Percentiles rank a stretch among this genome's conserved stretches.
Conservation (phyloP, 768 basidiomycete genomes). For the Naganishia onofrii region DNA sequence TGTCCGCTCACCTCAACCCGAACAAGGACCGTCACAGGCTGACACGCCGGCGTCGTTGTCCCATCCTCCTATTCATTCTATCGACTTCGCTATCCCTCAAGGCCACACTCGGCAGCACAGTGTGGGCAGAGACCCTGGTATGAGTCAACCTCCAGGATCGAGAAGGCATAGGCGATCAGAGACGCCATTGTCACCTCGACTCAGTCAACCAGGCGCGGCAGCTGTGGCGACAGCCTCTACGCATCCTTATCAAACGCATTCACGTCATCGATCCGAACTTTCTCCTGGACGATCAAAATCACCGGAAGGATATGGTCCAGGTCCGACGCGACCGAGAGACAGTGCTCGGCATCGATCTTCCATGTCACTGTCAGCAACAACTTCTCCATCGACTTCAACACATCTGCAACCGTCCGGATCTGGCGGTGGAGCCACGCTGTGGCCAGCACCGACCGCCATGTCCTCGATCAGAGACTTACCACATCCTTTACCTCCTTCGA, state of each 20-base stretch:
- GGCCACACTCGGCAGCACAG: neutral
- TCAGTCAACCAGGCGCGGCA: constrained; percentile 22
- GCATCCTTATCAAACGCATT: constrained; percentile 17
- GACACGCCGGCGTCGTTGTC: neutral
- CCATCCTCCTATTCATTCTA: neutral
- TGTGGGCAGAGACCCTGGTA: neutral
- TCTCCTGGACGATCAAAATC: constrained; percentile 12
- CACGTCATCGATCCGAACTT: constrained; percentile 20
- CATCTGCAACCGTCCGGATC: constrained; percentile 6
- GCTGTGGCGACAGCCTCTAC: constrained; percentile 9
- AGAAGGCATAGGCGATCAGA: constrained; percentile 18
- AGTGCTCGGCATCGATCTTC: constrained; percentile 12
- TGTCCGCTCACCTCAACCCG: neutral
- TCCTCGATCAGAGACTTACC: constrained; percentile 16
- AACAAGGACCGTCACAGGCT: neutral
- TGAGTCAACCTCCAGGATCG: constrained; percentile 14
- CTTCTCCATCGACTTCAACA: neutral
- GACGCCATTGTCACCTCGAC: constrained; percentile 13
- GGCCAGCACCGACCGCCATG: constrained; percentile 19
- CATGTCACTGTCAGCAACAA: neutral
- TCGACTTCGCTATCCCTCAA: neutral
- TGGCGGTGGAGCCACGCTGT: neutral
- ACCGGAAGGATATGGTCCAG: constrained; percentile 16
- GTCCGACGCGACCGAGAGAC: constrained; percentile 11
- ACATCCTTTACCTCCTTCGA: constrained; percentile 4